These are phyloP conservation scores for Arthonia radiata DNA, from an alignment of 495 filamentous ascomycete species.

Conservation along the genomic window DNA sequence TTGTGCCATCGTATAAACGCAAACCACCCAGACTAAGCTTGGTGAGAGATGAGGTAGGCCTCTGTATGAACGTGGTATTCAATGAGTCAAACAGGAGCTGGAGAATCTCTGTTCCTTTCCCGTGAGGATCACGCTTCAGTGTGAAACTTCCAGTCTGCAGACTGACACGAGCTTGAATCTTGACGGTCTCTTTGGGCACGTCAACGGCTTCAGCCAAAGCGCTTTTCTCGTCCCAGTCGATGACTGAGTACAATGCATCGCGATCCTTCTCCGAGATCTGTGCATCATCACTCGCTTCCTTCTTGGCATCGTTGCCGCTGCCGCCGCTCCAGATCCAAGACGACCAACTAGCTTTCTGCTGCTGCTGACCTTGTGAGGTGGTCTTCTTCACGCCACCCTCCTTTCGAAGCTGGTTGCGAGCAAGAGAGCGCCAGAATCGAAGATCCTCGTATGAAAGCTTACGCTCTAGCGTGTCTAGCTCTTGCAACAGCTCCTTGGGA, in stretches of 20 bases:
- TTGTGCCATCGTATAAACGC: conserved; percentile 88
- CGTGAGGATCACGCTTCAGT: conserved; percentile 66
- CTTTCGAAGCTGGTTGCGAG: conserved; percentile 80
- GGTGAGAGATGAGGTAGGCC: conserved; percentile 69
- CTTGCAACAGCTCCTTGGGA: conserved; percentile 39
- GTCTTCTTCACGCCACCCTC: conserved; percentile 65
- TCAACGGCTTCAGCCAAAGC: conserved; percentile 68
- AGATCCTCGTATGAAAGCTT: conserved; percentile 90
- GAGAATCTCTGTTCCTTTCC: conserved; percentile 50
- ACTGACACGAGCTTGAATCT: conserved; percentile 72
- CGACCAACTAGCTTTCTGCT: conserved; percentile 52
- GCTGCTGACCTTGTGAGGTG: conserved; percentile 21
- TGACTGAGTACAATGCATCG: conserved; percentile 88
- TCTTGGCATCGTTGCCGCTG: conserved; percentile 29
- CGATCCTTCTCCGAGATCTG: conserved; percentile 85
- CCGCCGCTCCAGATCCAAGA: conserved; percentile 60
- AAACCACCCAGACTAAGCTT: conserved; percentile 79
- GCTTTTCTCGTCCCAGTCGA: conserved; percentile 95
- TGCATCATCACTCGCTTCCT: conserved; percentile 32
- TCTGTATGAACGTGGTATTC: conserved; percentile 60
- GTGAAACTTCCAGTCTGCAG: conserved; percentile 88
- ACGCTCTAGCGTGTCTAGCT: conserved; percentile 52
- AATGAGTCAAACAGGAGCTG: conserved; percentile 86
- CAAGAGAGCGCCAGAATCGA: conserved; percentile 85
- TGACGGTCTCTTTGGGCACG: conserved; percentile 67